phyloP scores from a whole-genome alignment of 495 filamentous ascomycete species.

The Talaromyces adpressus region DNA sequence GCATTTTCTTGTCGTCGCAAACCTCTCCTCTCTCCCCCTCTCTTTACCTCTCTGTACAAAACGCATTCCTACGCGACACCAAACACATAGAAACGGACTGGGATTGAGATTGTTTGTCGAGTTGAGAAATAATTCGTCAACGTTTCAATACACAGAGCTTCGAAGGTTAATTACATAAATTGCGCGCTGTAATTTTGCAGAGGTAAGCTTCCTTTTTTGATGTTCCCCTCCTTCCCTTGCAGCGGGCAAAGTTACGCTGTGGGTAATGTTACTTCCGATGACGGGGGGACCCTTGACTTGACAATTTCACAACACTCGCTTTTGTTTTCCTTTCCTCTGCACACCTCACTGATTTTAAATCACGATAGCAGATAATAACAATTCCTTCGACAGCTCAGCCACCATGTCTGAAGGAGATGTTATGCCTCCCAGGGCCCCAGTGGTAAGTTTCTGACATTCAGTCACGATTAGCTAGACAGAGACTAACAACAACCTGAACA shows the following conservation, averaged over 20 bases:
- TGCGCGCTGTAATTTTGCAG: not conserved
- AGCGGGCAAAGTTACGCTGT: not conserved
- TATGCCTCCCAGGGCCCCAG: conserved; percentile 49
- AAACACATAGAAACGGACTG: not conserved
- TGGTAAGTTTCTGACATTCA: conserved; percentile 44
- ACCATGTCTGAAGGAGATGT: conserved; percentile 60
- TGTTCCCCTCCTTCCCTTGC: not conserved
- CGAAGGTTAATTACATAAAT: not conserved
- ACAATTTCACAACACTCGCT: not conserved
- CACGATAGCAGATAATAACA: not conserved
- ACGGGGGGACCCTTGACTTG: not conserved
- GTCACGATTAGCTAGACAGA: not conserved
- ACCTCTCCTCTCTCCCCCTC: conserved; percentile 7
- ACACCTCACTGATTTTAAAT: not conserved
- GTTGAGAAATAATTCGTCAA: not conserved
- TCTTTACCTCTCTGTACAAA: not conserved
- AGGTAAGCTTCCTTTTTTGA: not conserved
- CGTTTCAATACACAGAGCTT: not conserved
- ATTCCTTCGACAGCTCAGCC: conserved; percentile 5
- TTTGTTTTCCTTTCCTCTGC: not conserved
- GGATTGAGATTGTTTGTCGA: not conserved
- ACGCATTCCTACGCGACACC: not conserved
- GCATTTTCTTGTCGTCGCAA: not conserved
- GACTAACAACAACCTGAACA: conserved; percentile 8
- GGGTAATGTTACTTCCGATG: conserved; percentile 1